Evolutionary conservation across 306 rosid genomes (phyloP).

Genomic region (Carpinus fangiana): DNA sequence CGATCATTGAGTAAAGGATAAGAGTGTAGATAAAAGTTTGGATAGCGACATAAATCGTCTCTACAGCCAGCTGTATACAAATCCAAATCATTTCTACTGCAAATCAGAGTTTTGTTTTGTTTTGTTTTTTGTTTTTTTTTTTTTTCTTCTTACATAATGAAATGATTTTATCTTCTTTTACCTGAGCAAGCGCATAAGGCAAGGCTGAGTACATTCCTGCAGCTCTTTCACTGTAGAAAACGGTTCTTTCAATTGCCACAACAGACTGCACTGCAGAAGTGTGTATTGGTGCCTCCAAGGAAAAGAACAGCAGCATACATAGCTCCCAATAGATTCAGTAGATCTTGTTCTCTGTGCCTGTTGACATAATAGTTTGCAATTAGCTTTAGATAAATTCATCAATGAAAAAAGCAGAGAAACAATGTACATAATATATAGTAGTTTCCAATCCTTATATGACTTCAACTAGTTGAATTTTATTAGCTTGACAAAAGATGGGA

Average conservation of each 20-base stretch:
- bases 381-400: background rate
- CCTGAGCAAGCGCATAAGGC: constrained; percentile 63
- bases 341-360: constrained; percentile 50
- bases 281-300: constrained; percentile 49
- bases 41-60: constrained; percentile 48
- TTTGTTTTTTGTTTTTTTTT: too few relatives aligned
- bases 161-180: constrained; percentile 22
- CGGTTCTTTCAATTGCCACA: constrained; percentile 51
- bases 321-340: constrained; percentile 48
- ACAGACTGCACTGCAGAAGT: constrained; percentile 41
- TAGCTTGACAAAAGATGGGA: background rate
- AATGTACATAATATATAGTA: background rate
- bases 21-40: constrained; percentile 44
- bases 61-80: constrained; percentile 51
- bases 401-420: background rate
- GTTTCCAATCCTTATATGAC: background rate
- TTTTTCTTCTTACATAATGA: background rate
- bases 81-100: background rate
- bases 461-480: background rate
- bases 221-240: constrained; percentile 60
- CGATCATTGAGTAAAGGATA: constrained; percentile 58
- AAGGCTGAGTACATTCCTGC: constrained; percentile 58
- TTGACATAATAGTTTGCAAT: background rate
- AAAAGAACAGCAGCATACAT: constrained; percentile 40
- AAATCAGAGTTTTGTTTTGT: too few relatives aligned